Evolutionary conservation across 768 basidiomycete genomes (phyloP), one percentile per base, ranked within the genome.

Genomic region (Lanmaoa pseudosensibilis): DNA sequence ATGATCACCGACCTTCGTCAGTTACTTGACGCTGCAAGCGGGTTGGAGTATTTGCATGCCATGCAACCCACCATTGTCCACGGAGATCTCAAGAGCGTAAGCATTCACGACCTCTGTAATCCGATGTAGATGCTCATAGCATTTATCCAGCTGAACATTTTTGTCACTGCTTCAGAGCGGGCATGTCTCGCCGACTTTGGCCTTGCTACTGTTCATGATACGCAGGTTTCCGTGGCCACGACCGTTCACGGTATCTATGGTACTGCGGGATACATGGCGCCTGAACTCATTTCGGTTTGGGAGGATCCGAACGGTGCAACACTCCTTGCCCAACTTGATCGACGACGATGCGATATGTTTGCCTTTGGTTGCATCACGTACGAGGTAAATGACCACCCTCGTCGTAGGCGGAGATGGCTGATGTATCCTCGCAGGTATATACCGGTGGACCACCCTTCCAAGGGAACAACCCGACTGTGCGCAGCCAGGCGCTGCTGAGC

Each of bases 81-180:
- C 19, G 78, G 78, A 11, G 78, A 79, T 51, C 55, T 79, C 21
- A 79, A 78, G 62, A 73, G 73, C 32, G 78, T 79, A 50, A 58
- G 75, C 56, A 11, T 37, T 40, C 30, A 3, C 21, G 34, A 18
- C 25, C n/a, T 27, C 16, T 21, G 2, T 47, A 9, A 27, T 43
- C 7, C 3, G 13, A 36, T 5, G 13, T 11, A 41, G 46, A 34
- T 4, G 11, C 38, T 65, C 13, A 65, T 15, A 0, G 3, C n/a
- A 21, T 21, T 39, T 5, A 3, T 15, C n/a, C 32, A 73, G 72
- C 40, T 61, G 1, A 73, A 74, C 46, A 59, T 74, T 33, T 63
- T 74, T 10, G 37, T 74, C 38, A 54, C 69, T 7, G 46, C 59
- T 23, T 68, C 65, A 1, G 57, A 49, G 39, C 58, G 56, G 15